A percentile compares a stretch with the other conserved stretches of the same genome.
phyloP scores from a whole-genome alignment of 208 protist species.

The Tetramitus jugosus region DNA sequence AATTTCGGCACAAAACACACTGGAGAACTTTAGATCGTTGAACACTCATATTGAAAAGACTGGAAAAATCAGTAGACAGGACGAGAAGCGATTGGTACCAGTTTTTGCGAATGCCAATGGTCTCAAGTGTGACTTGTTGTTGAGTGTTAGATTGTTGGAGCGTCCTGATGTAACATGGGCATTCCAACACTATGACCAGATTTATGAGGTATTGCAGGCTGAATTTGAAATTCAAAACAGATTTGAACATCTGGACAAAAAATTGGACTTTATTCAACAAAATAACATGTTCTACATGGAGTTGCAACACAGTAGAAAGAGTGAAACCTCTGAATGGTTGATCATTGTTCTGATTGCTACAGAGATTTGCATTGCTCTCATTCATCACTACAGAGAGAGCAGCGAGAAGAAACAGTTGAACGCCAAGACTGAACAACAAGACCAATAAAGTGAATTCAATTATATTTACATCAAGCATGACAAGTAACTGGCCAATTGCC shows the following conservation, averaged over 20 bases:
- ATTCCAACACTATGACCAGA: not conserved
- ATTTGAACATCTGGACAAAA: not conserved
- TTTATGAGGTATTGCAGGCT: not conserved
- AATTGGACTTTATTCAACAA: not conserved
- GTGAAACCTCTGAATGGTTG: not conserved
- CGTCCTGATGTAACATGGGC: not conserved
- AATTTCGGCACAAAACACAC: not conserved
- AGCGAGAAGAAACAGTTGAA: no score
- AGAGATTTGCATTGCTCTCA: not conserved
- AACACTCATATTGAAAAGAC: not conserved
- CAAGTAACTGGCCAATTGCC: no score
- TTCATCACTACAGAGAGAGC: no score
- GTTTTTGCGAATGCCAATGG: not conserved
- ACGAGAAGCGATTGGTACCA: not conserved
- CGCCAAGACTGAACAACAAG: no score
- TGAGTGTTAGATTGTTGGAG: not conserved
- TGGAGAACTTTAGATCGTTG: not conserved
- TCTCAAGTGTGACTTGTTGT: not conserved
- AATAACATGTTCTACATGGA: not conserved
- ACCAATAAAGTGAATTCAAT: no score
- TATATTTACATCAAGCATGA: no score
- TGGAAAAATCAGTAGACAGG: not conserved
- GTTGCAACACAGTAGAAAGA: not conserved
- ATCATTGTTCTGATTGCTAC: not conserved
- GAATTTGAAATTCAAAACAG: slow-evolving; percentile 12